Evolutionary conservation across 2,329 filamentous ascomycete species (phyloP), one percentile per base, ranked within the genome.

Genomic region (Hypoxylon sp.): DNA sequence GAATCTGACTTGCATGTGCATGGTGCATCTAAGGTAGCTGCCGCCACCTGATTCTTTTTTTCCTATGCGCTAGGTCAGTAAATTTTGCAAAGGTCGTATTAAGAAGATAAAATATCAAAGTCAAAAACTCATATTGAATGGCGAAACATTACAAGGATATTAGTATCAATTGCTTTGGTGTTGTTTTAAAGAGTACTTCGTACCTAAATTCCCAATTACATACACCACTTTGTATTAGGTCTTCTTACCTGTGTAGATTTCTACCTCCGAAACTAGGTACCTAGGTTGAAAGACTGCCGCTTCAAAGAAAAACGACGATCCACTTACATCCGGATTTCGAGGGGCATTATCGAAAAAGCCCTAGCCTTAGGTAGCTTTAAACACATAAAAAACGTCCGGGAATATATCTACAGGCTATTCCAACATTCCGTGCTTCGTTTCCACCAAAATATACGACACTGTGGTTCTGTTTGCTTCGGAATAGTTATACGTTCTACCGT

Each of bases 1-100:
- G 54, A 62, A 50, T 46, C 28, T 51, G 37, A 49, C 48, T 53
- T 62, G 52, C 41, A 61, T 44, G 30, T 19, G 17, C 39, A 19
- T 10, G n/a, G 49, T 44, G 39, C 39, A 41, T 39, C n/a, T 26
- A 22, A 51, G 19, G 47, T 51, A 49, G 32, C 11, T 44, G 34
- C 19, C 30, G 24, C 7, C 28, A 22, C 28, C n/a, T 4, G 13
- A 13, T 37, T 22, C 17, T 19, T 8, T 13, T 13, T 17, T 49
- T 19, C 26, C 19, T 48, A 34, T 13, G 34, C n/a, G 11, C 37
- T 30, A 44, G n/a, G 17, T 30, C 32, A 32, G 44, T 48, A 30
- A n/a, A 28, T 46, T 20, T 15, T 6, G 19, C n/a, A 32, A 7
- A 32, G 15, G 17, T 37, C 24, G 28, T 49, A 13, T 34, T 13